phyloP scores from a whole-genome alignment of 1,139 yeast species.

The Wickerhamomyces sp. region DNA sequence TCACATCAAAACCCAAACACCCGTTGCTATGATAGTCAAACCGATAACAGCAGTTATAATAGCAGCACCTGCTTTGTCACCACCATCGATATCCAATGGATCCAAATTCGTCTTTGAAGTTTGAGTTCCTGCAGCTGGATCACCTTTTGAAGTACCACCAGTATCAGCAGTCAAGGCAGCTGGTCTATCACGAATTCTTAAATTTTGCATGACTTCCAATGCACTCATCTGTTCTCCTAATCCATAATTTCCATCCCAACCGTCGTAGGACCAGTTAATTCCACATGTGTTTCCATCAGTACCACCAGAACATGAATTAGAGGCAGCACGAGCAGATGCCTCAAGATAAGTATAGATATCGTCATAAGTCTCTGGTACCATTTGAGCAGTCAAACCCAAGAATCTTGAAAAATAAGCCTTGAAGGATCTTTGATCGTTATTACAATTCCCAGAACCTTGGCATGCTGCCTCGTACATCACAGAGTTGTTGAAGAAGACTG shows the following conservation, averaged over 20 bases:
- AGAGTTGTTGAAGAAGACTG: conserved; percentile 53
- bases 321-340: conserved; percentile 74
- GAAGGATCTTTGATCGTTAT: conserved; percentile 87
- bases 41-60: conserved; percentile 75
- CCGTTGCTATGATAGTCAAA: conserved; percentile 55
- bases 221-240: conserved; percentile 93
- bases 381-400: conserved; percentile 65
- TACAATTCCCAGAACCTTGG: conserved; percentile 58
- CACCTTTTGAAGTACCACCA: conserved; percentile 61
- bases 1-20: conserved; percentile 66
- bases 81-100: conserved; percentile 47
- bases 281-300: conserved; percentile 89
- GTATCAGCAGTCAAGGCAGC: conserved; percentile 52
- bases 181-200: conserved; percentile 47
- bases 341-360: conserved; percentile 47
- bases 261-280: conserved; percentile 59
- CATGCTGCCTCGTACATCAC: conserved; percentile 83
- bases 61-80: conserved; percentile 87
- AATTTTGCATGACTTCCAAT: conserved; percentile 66
- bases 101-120: conserved; percentile 30
- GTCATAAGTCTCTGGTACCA: conserved; percentile 60
- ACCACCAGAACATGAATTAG: conserved; percentile 82
- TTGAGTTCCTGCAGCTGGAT: conserved; percentile 55
- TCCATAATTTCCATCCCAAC: conserved; percentile 85
- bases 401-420: conserved; percentile 77